Evolutionary conservation across 2,329 filamentous ascomycete species (phyloP), one percentile per base, ranked within the genome.

Genomic region (Alternaria alternata): DNA sequence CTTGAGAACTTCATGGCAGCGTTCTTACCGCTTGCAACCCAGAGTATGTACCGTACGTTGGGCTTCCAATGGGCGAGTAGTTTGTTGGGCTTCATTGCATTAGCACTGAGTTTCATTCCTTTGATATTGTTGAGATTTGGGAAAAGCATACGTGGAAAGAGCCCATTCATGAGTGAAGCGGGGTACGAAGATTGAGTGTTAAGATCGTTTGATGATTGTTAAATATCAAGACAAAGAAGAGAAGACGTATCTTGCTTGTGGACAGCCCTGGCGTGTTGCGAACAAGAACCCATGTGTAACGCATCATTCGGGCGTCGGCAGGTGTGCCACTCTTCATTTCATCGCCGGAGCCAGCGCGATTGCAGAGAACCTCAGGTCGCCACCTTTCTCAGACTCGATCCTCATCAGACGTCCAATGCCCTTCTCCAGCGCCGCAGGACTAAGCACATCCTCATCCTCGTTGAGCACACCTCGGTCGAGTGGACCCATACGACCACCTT

Each of bases 21-120:
- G 0, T 81, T 84, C 43, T 64, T 85, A 55, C 83, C 83, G 1
- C 66, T 86, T 22, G 81, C 82, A 1, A 79, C 81, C 18, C 75
- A 79, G 59, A 77, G 71, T 42, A 82, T 85, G 81, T 85, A 85
- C 64, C 75, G 75, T 2, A 78, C 76, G 30, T 66, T 86, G 9
- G 83, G 82, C 0, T 83, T 83, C 47, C 75, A 81, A 1, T 85
- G 82, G 82, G 83, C 83, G 26, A 84, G 82, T 62, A 81, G 75
- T 18, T 58, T 85, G 24, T 63, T 85, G 22, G 83, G 74, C 0
- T 81, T 84, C 36, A 48, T 83, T 1, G 80, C 80, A 8, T 57
- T 85, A 44, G 57, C 71, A 9, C 62, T 85, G 52, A 81, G 79
- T 46, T 78, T 77, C 41, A 80, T 80, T 34, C 84, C 83, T 0